Evolutionary conservation across 1,284 basidiomycete genomes (phyloP).

Genomic region (Amylostereum areolatum): DNA sequence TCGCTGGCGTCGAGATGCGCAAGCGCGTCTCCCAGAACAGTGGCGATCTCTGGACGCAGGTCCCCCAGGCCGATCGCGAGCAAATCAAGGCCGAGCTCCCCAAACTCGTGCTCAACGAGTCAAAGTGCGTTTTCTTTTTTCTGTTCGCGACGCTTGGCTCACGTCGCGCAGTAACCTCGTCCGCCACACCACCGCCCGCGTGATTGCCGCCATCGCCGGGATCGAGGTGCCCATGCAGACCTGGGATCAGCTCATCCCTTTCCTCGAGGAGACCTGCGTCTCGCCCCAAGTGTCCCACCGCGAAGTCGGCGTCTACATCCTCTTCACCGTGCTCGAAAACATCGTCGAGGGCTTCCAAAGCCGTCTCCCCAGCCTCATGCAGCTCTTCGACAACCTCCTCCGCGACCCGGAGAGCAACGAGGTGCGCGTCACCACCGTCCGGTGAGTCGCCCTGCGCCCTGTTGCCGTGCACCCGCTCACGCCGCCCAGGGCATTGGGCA

Average conservation of each 20-base stretch:
- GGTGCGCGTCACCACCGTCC: conserved; percentile 88
- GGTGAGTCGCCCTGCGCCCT: conserved; percentile 33
- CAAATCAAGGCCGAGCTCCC: conserved; percentile 87
- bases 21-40: conserved; percentile 85
- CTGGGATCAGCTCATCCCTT: conserved; percentile 89
- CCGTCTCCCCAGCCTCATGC: conserved; percentile 77
- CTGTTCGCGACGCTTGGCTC: conserved; percentile 9
- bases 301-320: conserved; percentile 88
- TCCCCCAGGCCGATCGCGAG: conserved; percentile 66
- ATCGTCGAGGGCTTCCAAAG: conserved; percentile 85
- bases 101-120: conserved; percentile 74
- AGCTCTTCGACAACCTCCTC: conserved; percentile 77
- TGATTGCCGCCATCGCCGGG: conserved; percentile 90
- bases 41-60: conserved; percentile 80
- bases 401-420: conserved; percentile 86
- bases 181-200: conserved; percentile 86
- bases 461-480: neutral
- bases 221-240: conserved; percentile 80
- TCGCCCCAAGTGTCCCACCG: conserved; percentile 73
- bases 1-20: conserved; percentile 96
- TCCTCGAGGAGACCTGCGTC: conserved; percentile 77
- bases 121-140: conserved; percentile 49
- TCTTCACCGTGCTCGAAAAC: conserved; percentile 89
- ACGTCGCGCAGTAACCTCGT: conserved; percentile 64
- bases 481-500: conserved; percentile 71